phyloP scores from a whole-genome alignment of 1,284 basidiomycete species.

The Trametes versicolor region DNA sequence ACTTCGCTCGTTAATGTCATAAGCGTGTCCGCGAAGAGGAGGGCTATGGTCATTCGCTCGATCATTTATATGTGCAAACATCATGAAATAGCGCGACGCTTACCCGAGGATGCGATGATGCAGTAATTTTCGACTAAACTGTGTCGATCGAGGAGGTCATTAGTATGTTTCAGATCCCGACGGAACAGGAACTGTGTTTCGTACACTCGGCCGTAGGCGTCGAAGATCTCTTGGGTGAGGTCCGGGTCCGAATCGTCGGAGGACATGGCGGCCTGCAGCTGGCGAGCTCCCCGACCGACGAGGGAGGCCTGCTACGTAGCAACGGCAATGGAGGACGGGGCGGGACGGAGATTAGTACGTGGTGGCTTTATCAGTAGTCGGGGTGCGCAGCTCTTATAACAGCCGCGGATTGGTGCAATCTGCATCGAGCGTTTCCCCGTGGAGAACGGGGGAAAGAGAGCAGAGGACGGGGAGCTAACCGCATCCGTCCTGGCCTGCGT shows the following conservation, averaged over 20 bases:
- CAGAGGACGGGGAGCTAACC: conserved; percentile 1
- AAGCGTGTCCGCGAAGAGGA: conserved; percentile 30
- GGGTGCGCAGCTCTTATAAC: neutral
- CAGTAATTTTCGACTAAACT: conserved; percentile 34
- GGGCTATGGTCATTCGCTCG: conserved; percentile 6
- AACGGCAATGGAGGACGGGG: neutral
- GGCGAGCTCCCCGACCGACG: neutral
- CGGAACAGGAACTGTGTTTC: neutral
- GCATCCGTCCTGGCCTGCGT: neutral
- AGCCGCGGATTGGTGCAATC: neutral
- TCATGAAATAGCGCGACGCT: conserved; percentile 1
- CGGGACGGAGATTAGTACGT: neutral
- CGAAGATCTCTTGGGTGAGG: conserved; percentile 22
- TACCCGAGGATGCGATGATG: conserved; percentile 32
- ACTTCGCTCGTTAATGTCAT: conserved; percentile 35
- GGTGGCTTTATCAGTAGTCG: neutral
- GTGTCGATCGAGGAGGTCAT: neutral
- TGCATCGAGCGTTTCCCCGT: neutral
- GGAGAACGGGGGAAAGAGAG: conserved; percentile 2
- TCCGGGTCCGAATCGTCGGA: conserved; percentile 18
- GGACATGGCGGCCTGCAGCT: conserved; percentile 13
- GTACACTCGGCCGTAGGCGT: conserved; percentile 25
- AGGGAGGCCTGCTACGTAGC: conserved; percentile 3
- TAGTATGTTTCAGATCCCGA: conserved; percentile 1
- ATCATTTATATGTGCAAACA: neutral